Evolutionary conservation across 148 eudicot species (phyloP).

Genomic region (Limonium bicolor): DNA sequence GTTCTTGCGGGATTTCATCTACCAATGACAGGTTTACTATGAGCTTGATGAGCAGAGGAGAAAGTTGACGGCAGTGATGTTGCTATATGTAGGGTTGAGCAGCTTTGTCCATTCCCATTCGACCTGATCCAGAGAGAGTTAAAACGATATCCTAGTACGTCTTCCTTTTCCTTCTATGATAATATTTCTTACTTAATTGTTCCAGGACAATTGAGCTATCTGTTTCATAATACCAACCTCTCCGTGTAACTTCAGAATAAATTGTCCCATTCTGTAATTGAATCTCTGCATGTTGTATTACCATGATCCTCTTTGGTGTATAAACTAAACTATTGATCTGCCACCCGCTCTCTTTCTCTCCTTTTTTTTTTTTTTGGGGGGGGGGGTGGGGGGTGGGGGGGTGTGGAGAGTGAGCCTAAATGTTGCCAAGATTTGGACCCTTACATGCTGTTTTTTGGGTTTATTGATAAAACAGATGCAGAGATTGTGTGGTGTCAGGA

Average conservation of each 20-base stretch:
- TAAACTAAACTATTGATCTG: neutral
- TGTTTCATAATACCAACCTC: neutral
- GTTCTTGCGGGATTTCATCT: too few species aligned
- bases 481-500: conserved; percentile 84
- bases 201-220: neutral
- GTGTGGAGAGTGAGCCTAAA: too few species aligned
- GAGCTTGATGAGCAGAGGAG: conserved; percentile 79
- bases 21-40: conserved; percentile 53
- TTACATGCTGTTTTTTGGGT: too few species aligned
- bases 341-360: neutral
- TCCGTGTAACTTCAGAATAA: too few species aligned
- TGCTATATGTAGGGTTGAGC: conserved; percentile 89
- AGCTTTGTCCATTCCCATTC: conserved; percentile 91
- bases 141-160: conserved; percentile 89
- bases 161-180: neutral
- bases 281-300: too few species aligned
- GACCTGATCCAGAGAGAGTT: conserved; percentile 82
- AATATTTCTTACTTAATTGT: neutral
- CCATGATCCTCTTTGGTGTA: too few species aligned
- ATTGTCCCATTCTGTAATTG: too few species aligned
- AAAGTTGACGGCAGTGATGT: conserved; percentile 39
- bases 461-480: too few species aligned
- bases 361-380: too few species aligned
- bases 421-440: too few species aligned
- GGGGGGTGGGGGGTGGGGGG: neutral